Conservation (phyloP, 257 asterid species). For the Gentiana macrophylla region DNA sequence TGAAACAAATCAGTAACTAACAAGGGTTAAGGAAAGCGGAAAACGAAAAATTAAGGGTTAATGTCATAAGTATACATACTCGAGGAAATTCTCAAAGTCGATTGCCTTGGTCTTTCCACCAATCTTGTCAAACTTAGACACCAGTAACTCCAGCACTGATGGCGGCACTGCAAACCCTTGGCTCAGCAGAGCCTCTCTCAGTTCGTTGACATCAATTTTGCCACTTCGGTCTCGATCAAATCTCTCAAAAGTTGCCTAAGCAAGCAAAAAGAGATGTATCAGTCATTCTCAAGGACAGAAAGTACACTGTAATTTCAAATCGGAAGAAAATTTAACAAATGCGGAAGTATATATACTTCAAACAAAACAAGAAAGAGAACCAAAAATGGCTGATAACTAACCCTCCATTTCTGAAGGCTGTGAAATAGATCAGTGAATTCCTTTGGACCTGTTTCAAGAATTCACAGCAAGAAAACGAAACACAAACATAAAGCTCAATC, state of each 20-base stretch:
- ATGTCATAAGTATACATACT: slow-evolving; percentile 32
- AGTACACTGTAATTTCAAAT: too few relatives aligned
- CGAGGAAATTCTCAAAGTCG: slow-evolving; percentile 90
- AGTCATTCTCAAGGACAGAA: too few relatives aligned
- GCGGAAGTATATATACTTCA: too few relatives aligned
- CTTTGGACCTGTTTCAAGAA: slow-evolving; percentile 63
- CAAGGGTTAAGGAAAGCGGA: background rate
- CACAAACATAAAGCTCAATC: too few relatives aligned
- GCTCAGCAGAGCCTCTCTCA: slow-evolving; percentile 82
- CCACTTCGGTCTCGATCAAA: slow-evolving; percentile 87
- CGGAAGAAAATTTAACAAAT: background rate
- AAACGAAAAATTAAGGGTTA: background rate
- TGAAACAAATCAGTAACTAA: background rate
- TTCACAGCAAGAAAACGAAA: background rate
- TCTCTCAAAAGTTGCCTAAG: slow-evolving; percentile 71
- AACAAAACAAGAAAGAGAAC: too few relatives aligned
- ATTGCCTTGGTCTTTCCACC: slow-evolving; percentile 79
- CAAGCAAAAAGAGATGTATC: background rate
- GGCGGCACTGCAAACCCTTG: slow-evolving; percentile 78
- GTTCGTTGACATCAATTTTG: slow-evolving; percentile 64
- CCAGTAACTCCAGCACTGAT: slow-evolving; percentile 55
- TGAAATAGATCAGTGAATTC: slow-evolving; percentile 71
- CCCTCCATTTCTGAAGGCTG: slow-evolving; percentile 98
- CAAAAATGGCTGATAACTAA: slow-evolving; percentile 21
- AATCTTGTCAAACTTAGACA: slow-evolving; percentile 80